Base-by-base conservation (phyloP, 495 filamentous ascomycete genomes). In the Tuber borchii region DNA sequence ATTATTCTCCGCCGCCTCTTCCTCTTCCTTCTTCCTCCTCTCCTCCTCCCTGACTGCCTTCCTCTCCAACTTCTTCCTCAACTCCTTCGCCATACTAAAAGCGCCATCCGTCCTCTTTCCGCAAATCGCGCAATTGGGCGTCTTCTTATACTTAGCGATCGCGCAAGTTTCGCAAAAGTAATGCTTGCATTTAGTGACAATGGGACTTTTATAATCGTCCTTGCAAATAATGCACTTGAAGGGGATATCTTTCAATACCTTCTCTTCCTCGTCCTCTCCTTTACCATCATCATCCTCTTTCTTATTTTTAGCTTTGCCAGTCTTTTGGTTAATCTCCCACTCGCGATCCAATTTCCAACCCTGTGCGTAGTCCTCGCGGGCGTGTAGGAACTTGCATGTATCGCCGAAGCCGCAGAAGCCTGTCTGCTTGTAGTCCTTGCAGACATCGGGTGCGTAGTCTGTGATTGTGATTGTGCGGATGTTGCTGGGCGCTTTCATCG, bases 141-240 rank as follows among this genome's bases (percentile, higher is more conserved):
- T 92, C 76, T 86, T 87, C 77, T 90, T 87, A 84, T 97, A 98
- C 74, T 93, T 84, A 80, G 91, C 87, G 78, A 99, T 84, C 46
- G 95, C 95, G 83, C 96, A 98, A 0, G 86, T 85, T 82, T 97
- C 91, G 84, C 95, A 99, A 78, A 98, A 99, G 81, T 97, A 98
- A 83, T 98, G 96, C 7, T 93, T 91, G 75, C 96, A 98, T 78
- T 92, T 92, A 45, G 95, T 99, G 19, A 94, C 86, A 31, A 98
- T 90, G 2, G 95, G 94, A 70, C 89, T 86, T 78, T 90, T 91
- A 84, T 99, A 99, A 14, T 90, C 84, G 65, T 89, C 89, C 81
- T 90, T 90, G 86, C 95, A 99, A 75, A 98, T 93, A 76, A 97
- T 90, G 82, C 95, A 99, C n/a, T 90, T 93, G 82, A 98, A 99